These are phyloP conservation scores for Scenedesmus sp. DNA, from an alignment of 163 green algal species.

Conservation along the genomic window DNA sequence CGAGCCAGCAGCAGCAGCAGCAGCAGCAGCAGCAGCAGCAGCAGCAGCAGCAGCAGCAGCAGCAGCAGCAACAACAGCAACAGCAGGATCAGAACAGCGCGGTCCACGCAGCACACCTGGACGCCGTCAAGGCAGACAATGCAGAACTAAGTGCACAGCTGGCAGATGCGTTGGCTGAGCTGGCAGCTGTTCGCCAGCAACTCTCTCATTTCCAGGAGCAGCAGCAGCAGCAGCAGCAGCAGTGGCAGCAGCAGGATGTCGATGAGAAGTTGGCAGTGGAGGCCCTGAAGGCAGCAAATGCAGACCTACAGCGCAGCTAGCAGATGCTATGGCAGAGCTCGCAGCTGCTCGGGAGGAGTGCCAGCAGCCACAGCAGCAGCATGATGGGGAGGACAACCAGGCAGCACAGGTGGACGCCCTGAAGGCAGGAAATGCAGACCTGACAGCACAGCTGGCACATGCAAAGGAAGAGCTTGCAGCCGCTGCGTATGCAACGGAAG, in stretches of 20 bases:
- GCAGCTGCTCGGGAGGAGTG: too few species aligned
- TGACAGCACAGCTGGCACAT: neutral
- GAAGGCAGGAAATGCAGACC: slow-evolving; percentile 5
- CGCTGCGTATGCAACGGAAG: neutral
- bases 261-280: neutral
- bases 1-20: slow-evolving; percentile 14
- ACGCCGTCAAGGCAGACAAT: neutral
- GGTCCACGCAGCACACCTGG: neutral
- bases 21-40: slow-evolving; percentile 14
- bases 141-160: slow-evolving; percentile 9
- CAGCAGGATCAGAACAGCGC: slow-evolving; percentile 18
- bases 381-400: slow-evolving; percentile 8
- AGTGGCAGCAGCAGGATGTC: neutral
- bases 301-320: neutral
- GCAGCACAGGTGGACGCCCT: neutral
- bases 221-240: slow-evolving; percentile 2
- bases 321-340: slow-evolving; percentile 14
- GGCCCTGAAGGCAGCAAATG: neutral
- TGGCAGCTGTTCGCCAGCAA: neutral
- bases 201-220: too few species aligned
- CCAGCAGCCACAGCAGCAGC: slow-evolving; percentile 36
- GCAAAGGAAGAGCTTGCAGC: slow-evolving; percentile 10
- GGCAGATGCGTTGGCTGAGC: slow-evolving; percentile 10
- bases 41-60: slow-evolving; percentile 21
- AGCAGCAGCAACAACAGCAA: slow-evolving; percentile 35